Evolutionary conservation across 306 rosid genomes (phyloP), one percentile per base, ranked within the genome.

Genomic region (Crataegus laevigata): DNA sequence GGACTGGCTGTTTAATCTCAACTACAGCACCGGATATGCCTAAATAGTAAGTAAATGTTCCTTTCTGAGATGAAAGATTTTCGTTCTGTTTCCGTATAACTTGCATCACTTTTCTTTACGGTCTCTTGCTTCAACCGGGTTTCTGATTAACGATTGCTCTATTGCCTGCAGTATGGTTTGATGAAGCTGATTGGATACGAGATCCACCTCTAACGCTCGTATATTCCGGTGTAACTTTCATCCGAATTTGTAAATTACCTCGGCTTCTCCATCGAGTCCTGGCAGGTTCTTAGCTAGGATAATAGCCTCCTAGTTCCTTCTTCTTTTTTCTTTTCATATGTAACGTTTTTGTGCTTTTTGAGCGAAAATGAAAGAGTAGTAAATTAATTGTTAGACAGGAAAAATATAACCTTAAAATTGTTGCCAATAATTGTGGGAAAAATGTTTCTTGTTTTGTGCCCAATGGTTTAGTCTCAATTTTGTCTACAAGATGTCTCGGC

Each of bases 1-100:
- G 83, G 79, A 83, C 75, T 84, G 79, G 6, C 85, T 96, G 72
- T 92, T 94, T 68, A 86, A 80, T 78, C 91, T 94, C 76, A 38
- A 82, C 28, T 90, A 86, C 80, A 86, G 87, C 86, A 72, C 66
- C 47, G 77, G 71, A 21, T 90, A 75, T 71, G 86, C 86, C 74
- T 79, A 82, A 83, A 77, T 32, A n/a, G 96, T 89, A 77, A 84
- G 54, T 17, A 17, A 50, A 50, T 50, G 54, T 50, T 50, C 21
- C 54, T 50, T 50, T 50, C 54, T 1, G 21, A 50, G 19, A 50
- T 15, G 8, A 17, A 50, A 17, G 1, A 17, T 15, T 0, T 17
- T 18, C 21, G 2, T 50, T 50, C 54, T 5, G 21, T 50, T 50
- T 50, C 54, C 21, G 2, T 50, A 1, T 47, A 47, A 15, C 54